phyloP scores from a whole-genome alignment of 176 grass and related monocot genomes.

The Oryza meridionalis region DNA sequence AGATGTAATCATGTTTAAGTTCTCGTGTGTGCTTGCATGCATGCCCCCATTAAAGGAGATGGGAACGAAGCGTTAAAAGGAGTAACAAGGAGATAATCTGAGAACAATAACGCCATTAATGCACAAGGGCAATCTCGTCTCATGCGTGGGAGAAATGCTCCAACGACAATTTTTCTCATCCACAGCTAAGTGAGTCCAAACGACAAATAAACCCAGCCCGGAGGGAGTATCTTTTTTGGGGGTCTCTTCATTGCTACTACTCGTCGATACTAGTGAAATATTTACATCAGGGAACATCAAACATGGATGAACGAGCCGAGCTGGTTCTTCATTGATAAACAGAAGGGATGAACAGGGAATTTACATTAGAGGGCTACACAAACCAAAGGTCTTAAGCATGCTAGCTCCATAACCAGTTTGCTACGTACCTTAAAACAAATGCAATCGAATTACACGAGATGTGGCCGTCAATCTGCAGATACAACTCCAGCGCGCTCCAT shows the following conservation, averaged over 20 bases:
- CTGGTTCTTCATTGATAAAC: constrained; percentile 36
- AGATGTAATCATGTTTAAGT: no score
- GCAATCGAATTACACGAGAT: constrained; percentile 35
- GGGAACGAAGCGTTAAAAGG: no score
- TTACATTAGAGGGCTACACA: constrained; percentile 40
- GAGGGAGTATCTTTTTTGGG: no score
- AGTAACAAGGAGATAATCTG: no score
- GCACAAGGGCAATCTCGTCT: no score
- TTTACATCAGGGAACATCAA: neutral
- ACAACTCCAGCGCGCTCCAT: neutral
- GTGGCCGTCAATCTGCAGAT: constrained; percentile 19
- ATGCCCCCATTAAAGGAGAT: no score
- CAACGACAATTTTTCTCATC: no score
- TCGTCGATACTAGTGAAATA: neutral
- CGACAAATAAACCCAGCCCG: no score
- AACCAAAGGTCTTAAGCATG: constrained; percentile 26
- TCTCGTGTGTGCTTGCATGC: no score
- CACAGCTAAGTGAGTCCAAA: no score
- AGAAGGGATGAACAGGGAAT: constrained; percentile 31
- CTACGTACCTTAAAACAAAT: constrained; percentile 28
- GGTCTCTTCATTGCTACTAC: neutral
- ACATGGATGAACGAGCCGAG: neutral
- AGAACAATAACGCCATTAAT: no score
- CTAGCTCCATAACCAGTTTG: constrained; percentile 49
- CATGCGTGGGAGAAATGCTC: no score